phyloP scores from a whole-genome alignment of 257 asterid species.

The Solanum etuberosum region DNA sequence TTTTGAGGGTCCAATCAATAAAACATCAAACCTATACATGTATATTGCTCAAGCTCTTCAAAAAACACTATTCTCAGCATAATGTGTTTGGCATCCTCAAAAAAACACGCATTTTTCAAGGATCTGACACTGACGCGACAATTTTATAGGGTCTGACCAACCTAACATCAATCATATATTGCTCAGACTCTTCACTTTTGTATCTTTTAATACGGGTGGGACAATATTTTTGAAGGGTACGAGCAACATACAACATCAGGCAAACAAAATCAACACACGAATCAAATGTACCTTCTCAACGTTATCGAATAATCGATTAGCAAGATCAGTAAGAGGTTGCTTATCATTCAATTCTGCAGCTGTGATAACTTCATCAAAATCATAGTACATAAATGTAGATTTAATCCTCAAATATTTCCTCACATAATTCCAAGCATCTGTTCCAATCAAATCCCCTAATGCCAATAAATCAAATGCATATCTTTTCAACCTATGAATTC shows the following conservation, averaged over 20 bases:
- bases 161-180: background rate
- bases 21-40: background rate
- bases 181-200: background rate
- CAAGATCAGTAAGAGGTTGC: conserved; percentile 50
- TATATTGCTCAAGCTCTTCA: background rate
- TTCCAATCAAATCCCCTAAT: conserved; percentile 63
- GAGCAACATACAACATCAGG: background rate
- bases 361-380: conserved; percentile 61
- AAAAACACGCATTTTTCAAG: background rate
- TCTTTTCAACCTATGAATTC: conserved; percentile 53
- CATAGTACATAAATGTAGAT: conserved; percentile 66
- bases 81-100: background rate
- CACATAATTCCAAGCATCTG: conserved; percentile 63
- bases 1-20: background rate
- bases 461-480: conserved; percentile 79
- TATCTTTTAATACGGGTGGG: no score
- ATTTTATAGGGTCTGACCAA: background rate
- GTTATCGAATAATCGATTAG: conserved; percentile 66
- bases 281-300: conserved; percentile 41
- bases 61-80: background rate
- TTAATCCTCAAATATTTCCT: conserved; percentile 50
- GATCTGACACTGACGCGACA: background rate
- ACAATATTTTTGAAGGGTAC: background rate
- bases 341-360: conserved; percentile 46
- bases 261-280: background rate